Evolutionary conservation across 2,329 filamentous ascomycete species (phyloP).

Genomic region (Sphaerostilbella broomeana): DNA sequence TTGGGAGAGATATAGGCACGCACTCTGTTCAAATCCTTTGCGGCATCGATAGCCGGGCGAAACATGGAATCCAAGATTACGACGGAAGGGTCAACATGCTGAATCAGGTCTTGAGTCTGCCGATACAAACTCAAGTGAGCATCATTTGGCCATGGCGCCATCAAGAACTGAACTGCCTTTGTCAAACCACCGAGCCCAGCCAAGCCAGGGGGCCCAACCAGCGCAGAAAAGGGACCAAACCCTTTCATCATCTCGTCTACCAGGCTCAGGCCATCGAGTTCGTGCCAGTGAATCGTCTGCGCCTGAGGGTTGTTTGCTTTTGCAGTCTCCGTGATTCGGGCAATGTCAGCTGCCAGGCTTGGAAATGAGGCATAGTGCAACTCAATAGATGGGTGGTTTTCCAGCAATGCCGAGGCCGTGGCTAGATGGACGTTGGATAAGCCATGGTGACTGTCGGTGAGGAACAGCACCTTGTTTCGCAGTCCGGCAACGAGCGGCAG

Average conservation of each 20-base stretch:
- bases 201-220: conserved; percentile 1
- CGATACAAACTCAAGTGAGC: conserved; percentile 26
- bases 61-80: conserved; percentile 28
- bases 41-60: conserved; percentile 20
- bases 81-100: conserved; percentile 26
- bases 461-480: conserved; percentile 29
- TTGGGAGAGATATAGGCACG: conserved; percentile 39
- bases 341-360: conserved; percentile 13
- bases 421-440: conserved; percentile 32
- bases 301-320: conserved; percentile 13
- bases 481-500: conserved; percentile 9
- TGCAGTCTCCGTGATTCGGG: conserved; percentile 15
- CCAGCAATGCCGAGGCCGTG: conserved; percentile 28
- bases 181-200: background rate
- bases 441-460: conserved; percentile 27
- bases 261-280: conserved; percentile 12
- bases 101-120: conserved; percentile 21
- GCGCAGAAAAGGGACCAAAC: background rate
- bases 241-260: conserved; percentile 12
- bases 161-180: conserved; percentile 16
- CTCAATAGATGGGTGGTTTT: conserved; percentile 25
- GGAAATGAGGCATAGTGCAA: conserved; percentile 31
- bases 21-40: conserved; percentile 19
- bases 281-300: conserved; percentile 20
- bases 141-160: conserved; percentile 24